Conservation (phyloP, 2,329 filamentous ascomycete species). For the Clonostachys sp. region DNA sequence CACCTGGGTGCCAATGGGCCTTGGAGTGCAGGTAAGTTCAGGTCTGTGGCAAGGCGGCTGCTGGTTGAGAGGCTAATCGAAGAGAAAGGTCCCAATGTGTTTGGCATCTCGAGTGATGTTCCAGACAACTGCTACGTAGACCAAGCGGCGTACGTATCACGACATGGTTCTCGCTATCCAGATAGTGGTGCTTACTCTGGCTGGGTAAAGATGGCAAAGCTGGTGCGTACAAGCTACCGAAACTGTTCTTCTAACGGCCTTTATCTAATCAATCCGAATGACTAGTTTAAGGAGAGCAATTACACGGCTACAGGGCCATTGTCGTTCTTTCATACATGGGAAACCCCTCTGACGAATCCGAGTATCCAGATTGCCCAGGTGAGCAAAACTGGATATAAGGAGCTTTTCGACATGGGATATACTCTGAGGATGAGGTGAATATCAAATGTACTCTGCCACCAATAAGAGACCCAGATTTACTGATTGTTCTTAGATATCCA, state of each 20-base stretch:
- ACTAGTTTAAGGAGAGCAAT: slow-evolving; percentile 44
- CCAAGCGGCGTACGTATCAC: slow-evolving; percentile 52
- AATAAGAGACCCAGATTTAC: not conserved
- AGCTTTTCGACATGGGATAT: slow-evolving; percentile 52
- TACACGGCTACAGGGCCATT: slow-evolving; percentile 50
- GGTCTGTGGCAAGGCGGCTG: not conserved
- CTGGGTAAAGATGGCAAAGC: slow-evolving; percentile 44
- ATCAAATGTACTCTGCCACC: not conserved
- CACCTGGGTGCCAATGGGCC: slow-evolving; percentile 50
- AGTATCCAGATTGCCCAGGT: slow-evolving; percentile 51
- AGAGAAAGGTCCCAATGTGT: slow-evolving; percentile 45
- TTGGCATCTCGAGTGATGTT: slow-evolving; percentile 45
- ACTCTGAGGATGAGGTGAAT: slow-evolving; percentile 29
- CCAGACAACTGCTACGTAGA: slow-evolving; percentile 55
- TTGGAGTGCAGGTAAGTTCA: slow-evolving; percentile 40
- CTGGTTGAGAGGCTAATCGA: not conserved
- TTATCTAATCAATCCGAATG: not conserved
- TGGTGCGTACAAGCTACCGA: slow-evolving; percentile 19
- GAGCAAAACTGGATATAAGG: slow-evolving; percentile 59
- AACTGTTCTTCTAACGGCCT: not conserved
- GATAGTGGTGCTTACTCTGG: slow-evolving; percentile 54
- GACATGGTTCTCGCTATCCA: slow-evolving; percentile 61
- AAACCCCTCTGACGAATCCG: slow-evolving; percentile 50
- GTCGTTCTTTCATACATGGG: slow-evolving; percentile 54
- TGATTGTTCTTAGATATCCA: slow-evolving; percentile 30